Conservation (phyloP, 176 grass and related monocot species). For the Musa troglodytarum region DNA sequence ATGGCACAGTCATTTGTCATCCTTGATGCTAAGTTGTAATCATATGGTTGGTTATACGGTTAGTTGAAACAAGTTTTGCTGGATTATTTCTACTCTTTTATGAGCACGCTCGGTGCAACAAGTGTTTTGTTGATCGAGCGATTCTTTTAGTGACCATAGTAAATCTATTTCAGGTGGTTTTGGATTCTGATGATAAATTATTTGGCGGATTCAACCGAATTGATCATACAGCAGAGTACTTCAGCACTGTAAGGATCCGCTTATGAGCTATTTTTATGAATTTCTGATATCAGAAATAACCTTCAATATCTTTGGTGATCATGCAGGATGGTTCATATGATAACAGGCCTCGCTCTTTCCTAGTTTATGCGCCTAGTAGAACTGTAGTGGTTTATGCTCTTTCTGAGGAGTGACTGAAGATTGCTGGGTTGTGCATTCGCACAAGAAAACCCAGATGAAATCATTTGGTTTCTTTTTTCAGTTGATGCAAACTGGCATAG, state of each 20-base stretch:
- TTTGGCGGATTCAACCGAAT: constrained; percentile 87
- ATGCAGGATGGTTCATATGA: constrained; percentile 66
- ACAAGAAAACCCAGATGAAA: background rate
- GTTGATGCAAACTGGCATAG: background rate
- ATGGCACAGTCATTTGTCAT: no score
- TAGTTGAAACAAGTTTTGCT: no score
- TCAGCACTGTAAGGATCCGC: constrained; percentile 51
- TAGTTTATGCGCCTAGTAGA: constrained; percentile 78
- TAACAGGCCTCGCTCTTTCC: constrained; percentile 65
- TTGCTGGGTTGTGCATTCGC: background rate
- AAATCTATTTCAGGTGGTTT: constrained; percentile 47
- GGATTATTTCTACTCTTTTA: no score
- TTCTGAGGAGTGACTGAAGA: constrained; percentile 27
- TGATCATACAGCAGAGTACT: constrained; percentile 67
- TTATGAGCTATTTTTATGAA: background rate
- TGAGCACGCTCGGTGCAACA: no score
- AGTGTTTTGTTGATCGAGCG: background rate
- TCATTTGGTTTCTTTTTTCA: background rate
- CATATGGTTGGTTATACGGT: no score
- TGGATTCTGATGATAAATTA: constrained; percentile 82
- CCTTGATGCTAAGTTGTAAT: no score
- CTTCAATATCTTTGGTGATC: background rate
- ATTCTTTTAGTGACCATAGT: background rate
- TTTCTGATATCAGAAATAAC: background rate
- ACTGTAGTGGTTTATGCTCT: constrained; percentile 83